Percentiles rank a stretch among this genome's conserved stretches.
Evolutionary conservation across 1,284 basidiomycete species (phyloP).

Genomic region (Cryptococcus neoformans): DNA sequence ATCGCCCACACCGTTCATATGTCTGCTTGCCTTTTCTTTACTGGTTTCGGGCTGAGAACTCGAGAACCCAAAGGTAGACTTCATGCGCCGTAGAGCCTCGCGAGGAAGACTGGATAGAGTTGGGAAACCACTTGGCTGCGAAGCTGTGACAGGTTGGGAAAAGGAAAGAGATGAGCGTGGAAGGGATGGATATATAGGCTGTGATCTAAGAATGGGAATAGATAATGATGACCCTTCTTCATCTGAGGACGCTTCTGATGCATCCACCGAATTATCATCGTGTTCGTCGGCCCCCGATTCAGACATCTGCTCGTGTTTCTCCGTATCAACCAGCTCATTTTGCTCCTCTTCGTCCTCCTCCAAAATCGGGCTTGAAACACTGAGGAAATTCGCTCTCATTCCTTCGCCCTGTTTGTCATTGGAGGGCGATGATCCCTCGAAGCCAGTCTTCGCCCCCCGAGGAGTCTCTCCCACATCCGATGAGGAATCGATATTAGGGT

Average conservation of each 20-base stretch:
- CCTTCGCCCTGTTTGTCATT: background rate
- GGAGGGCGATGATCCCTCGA: background rate
- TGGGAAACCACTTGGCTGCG: constrained; percentile 11
- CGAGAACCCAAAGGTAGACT: constrained; percentile 4
- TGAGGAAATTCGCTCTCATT: constrained; percentile 1
- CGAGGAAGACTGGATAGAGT: constrained; percentile 10
- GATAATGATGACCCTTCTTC: background rate
- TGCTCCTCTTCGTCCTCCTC: constrained; percentile 8
- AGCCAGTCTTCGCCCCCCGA: background rate
- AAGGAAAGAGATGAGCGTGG: background rate
- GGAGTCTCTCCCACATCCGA: constrained; percentile 14
- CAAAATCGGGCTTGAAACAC: constrained; percentile 11
- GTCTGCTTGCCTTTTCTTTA: background rate
- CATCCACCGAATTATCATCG: background rate
- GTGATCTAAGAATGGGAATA: background rate
- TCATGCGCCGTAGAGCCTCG: constrained; percentile 9
- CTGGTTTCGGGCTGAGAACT: constrained; percentile 3
- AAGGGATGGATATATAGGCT: background rate
- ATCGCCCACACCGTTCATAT: constrained; percentile 1
- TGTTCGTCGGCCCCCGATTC: background rate
- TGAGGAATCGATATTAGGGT: constrained; percentile 15
- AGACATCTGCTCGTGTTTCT: background rate
- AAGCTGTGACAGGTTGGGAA: background rate
- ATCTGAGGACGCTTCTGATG: background rate
- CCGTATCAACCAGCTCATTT: background rate